Conservation (phyloP, 371 early-diverging fungal genomes). For the Syncephalis plumigaleata region DNA sequence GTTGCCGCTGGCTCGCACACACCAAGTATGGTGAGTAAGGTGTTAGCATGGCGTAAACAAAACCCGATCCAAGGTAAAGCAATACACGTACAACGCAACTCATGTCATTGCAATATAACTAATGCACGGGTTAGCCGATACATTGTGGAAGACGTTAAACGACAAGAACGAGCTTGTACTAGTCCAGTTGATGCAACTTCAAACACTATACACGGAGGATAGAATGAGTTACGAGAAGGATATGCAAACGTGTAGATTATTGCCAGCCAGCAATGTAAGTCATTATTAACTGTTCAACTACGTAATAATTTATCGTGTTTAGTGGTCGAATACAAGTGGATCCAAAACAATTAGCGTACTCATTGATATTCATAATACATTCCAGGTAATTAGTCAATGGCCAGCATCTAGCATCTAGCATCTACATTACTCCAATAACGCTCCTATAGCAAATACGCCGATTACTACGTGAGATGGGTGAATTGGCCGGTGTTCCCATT, state of each 20-base stretch:
- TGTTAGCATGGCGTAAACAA: constrained; percentile 63
- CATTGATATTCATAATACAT: constrained; percentile 4
- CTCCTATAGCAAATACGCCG: constrained; percentile 13
- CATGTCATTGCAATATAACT: neutral
- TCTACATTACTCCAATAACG: too few relatives aligned
- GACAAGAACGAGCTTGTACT: constrained; percentile 10
- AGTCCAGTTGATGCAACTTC: constrained; percentile 4
- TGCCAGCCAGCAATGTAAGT: too few relatives aligned
- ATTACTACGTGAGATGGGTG: constrained; percentile 53
- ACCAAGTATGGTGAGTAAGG: constrained; percentile 75
- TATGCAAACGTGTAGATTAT: neutral
- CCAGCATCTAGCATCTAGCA: too few relatives aligned
- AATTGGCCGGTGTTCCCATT: constrained; percentile 57
- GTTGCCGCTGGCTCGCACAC: constrained; percentile 87
- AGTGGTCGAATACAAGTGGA: neutral
- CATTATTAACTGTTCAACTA: neutral
- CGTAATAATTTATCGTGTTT: neutral
- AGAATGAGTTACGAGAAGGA: constrained; percentile 1
- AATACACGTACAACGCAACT: constrained; percentile 1
- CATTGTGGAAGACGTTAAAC: constrained; percentile 8
- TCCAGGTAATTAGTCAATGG: constrained; percentile 3
- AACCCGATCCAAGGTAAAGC: constrained; percentile 31
- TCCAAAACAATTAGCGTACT: neutral
- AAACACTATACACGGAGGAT: neutral
- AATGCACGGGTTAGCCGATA: neutral